phyloP scores from a whole-genome alignment of 345 rosid genomes.

The Rhodomyrtus tomentosa region DNA sequence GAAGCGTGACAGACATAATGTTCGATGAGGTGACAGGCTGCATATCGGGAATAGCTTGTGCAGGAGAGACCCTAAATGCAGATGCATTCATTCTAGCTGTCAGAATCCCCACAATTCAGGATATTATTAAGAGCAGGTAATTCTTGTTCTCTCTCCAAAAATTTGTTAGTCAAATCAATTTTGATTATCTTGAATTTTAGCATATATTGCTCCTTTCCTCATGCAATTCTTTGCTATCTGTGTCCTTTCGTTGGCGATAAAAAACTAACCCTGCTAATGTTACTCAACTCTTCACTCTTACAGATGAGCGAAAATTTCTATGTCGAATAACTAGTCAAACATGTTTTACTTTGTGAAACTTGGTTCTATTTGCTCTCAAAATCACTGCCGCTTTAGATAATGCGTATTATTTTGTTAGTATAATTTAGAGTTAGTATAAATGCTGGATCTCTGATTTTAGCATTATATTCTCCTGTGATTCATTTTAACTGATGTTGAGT shows the following conservation, averaged over 20 bases:
- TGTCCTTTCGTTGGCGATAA: neutral
- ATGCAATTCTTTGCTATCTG: neutral
- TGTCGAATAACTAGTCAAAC: neutral
- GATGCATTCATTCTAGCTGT: constrained; percentile 50
- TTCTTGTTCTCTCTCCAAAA: neutral
- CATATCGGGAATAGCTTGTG: constrained; percentile 37
- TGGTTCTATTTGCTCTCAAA: neutral
- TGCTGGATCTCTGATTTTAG: neutral
- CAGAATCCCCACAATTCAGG: constrained; percentile 37
- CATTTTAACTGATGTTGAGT: constrained; percentile 13
- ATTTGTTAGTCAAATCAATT: neutral
- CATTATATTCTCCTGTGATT: neutral
- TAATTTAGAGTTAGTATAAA: neutral
- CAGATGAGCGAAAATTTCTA: neutral
- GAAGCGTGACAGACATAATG: constrained; percentile 21
- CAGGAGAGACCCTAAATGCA: constrained; percentile 17
- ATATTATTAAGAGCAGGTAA: constrained; percentile 41
- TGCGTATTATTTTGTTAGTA: neutral
- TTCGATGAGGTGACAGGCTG: constrained; percentile 29
- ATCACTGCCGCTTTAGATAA: neutral
- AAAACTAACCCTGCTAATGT: neutral
- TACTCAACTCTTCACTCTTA: neutral
- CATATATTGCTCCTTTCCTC: neutral
- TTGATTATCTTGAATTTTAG: neutral
- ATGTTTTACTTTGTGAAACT: neutral